A percentile compares a stretch with the other conserved stretches of the same genome.
These are phyloP conservation scores for Blastobotrys indianensis DNA, from an alignment of 1,139 yeast genomes.

Conservation along the genomic window DNA sequence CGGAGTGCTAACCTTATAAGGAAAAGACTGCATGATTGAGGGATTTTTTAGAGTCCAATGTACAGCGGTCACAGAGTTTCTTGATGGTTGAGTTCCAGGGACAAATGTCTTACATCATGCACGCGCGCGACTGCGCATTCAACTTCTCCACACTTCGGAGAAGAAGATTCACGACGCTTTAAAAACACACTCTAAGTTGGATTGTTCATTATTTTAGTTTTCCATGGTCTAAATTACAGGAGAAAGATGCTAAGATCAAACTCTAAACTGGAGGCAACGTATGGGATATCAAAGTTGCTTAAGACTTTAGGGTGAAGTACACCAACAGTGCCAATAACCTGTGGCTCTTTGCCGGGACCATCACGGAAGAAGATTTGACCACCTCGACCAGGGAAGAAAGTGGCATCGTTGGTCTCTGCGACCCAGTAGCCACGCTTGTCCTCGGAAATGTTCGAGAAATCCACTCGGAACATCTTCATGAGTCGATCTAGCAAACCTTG, in stretches of 20 bases:
- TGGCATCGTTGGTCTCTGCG: constrained; percentile 34
- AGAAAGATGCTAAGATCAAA: constrained; percentile 58
- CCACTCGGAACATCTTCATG: constrained; percentile 92
- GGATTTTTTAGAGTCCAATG: too few species aligned
- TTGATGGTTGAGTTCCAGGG: too few species aligned
- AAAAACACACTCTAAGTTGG: too few species aligned
- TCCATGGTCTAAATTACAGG: constrained; percentile 5
- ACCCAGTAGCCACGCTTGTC: constrained; percentile 59
- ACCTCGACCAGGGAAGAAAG: constrained; percentile 95
- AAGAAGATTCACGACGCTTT: too few species aligned
- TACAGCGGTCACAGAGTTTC: too few species aligned
- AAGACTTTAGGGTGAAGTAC: constrained; percentile 95
- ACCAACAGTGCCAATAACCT: constrained; percentile 73
- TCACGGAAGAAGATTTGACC: constrained; percentile 76
- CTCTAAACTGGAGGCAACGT: constrained; percentile 82
- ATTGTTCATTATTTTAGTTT: neutral
- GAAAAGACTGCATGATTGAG: too few species aligned
- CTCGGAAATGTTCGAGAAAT: constrained; percentile 61
- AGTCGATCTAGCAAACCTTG: constrained; percentile 93
- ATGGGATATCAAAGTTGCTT: constrained; percentile 81
- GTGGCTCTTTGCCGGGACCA: constrained; percentile 37
- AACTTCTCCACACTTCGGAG: too few species aligned
- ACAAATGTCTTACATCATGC: too few species aligned
- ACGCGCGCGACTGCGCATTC: too few species aligned
- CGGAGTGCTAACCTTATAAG: too few species aligned